A percentile compares a stretch with the other conserved stretches of the same genome.
phyloP scores from a whole-genome alignment of 495 filamentous ascomycete species.

The Podospora anserina region DNA sequence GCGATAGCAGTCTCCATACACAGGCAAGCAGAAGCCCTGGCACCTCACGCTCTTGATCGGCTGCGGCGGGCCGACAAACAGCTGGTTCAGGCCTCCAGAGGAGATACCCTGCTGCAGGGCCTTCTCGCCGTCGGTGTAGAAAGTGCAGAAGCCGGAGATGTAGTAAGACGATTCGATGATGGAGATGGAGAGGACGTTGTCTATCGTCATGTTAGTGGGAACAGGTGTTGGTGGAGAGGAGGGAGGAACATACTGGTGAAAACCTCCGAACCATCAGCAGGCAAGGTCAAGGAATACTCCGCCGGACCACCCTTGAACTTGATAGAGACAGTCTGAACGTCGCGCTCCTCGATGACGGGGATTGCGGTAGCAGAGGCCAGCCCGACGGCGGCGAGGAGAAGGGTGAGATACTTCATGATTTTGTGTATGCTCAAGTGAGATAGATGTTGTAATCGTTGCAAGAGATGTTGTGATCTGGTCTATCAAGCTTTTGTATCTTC shows the following conservation, averaged over 20 bases:
- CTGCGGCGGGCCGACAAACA: conserved; percentile 32
- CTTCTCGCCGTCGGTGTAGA: conserved; percentile 17
- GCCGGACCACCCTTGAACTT: conserved; percentile 32
- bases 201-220: conserved; percentile 5
- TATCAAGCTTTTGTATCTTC: background rate
- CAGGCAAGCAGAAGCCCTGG: conserved; percentile 27
- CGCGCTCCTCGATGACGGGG: conserved; percentile 23
- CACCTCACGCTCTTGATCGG: conserved; percentile 30
- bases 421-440: background rate
- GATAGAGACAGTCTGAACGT: conserved; percentile 29
- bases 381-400: conserved; percentile 15
- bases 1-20: conserved; percentile 27
- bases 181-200: conserved; percentile 29
- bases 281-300: conserved; percentile 27
- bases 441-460: conserved; percentile 1
- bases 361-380: conserved; percentile 15
- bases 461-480: background rate
- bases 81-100: conserved; percentile 23
- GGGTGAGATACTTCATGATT: conserved; percentile 22
- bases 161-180: conserved; percentile 33
- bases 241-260: conserved; percentile 23
- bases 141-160: conserved; percentile 30
- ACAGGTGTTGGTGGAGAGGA: background rate
- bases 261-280: conserved; percentile 28
- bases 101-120: conserved; percentile 24